Evolutionary conservation across 768 basidiomycete species (phyloP).

Genomic region (Wakefieldia striispora): DNA sequence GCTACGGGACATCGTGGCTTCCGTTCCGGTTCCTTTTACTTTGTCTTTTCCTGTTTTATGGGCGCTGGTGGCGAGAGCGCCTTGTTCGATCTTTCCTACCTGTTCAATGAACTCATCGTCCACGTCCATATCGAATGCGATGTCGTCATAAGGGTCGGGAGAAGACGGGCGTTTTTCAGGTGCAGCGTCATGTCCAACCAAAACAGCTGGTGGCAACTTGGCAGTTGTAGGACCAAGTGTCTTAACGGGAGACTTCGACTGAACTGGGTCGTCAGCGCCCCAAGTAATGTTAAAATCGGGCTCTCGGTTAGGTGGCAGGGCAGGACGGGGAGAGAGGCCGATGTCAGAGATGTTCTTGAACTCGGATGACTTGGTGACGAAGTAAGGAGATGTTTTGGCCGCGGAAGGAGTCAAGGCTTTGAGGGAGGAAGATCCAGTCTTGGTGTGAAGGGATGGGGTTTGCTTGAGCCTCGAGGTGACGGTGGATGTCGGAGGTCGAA

Average conservation of each 20-base stretch:
- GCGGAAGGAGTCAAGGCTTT: constrained; percentile 1
- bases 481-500: not conserved
- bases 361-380: constrained; percentile 8
- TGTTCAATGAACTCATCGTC: constrained; percentile 42
- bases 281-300: constrained; percentile 25
- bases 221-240: constrained; percentile 12
- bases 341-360: constrained; percentile 24
- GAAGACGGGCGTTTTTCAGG: constrained; percentile 13
- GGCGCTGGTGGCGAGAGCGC: constrained; percentile 10
- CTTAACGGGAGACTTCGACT: constrained; percentile 5
- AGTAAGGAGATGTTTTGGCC: constrained; percentile 20
- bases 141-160: constrained; percentile 33
- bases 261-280: constrained; percentile 32
- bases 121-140: constrained; percentile 34
- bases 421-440: constrained; percentile 10
- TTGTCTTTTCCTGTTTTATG: constrained; percentile 23
- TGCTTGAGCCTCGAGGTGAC: constrained; percentile 1
- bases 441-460: not conserved
- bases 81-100: constrained; percentile 27
- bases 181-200: constrained; percentile 1
- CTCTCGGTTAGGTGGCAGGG: constrained; percentile 15
- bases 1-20: not conserved
- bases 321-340: constrained; percentile 29
- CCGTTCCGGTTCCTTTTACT: constrained; percentile 7
- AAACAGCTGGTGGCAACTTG: not conserved